Evolutionary conservation across 2,329 filamentous ascomycete species (phyloP), one percentile per base, ranked within the genome.

Genomic region (Fusarium ambrosium): DNA sequence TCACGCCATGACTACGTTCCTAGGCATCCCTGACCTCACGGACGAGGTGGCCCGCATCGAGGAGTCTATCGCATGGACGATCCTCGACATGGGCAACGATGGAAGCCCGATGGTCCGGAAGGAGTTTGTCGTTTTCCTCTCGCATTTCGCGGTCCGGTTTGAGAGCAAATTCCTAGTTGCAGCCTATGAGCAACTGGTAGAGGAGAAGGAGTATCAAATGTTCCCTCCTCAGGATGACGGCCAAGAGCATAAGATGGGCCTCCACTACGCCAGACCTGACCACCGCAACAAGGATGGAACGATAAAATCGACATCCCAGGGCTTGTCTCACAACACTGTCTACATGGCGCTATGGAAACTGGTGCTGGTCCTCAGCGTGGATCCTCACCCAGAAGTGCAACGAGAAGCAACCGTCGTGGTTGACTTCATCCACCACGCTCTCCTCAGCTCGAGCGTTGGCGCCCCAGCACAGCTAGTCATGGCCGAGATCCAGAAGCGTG

Each of bases 261-360:
- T 92, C 62, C 91, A 92, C 78, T 92, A 92, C 77, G 87, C 88
- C 51, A 85, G 89, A 24, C 86, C 85, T 3, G 88, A 88, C 39
- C 87, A 89, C 72, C 87, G 89, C 64, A 88, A 90, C 77, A 79
- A 83, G 16, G 89, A 92, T 71, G 90, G 89, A 4, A 87, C 85
- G 6, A 89, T 91, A 81, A 90, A 90, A 79, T 84, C 86, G 29
- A 80, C 85, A 3, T 86, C 89, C 3, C 88, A 90, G 53, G 89
- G 90, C 1, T 83, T 94, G 13, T 95, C 95, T 14, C 92, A 94
- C 74, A 97, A 97, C 80, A 98, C 95, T 0, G 94, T 98, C 20
- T 98, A 97, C 81, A 93, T 95, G 34, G 94, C 95, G 1, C 93
- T 97, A 72, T 99, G 97, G 97, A 97, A 97, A 81, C 94, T 98